Percentiles rank a stretch among this genome's conserved stretches.
These are phyloP conservation scores for Zasmidium citrigriseum DNA, from an alignment of 2,329 filamentous ascomycete genomes.

Conservation along the genomic window DNA sequence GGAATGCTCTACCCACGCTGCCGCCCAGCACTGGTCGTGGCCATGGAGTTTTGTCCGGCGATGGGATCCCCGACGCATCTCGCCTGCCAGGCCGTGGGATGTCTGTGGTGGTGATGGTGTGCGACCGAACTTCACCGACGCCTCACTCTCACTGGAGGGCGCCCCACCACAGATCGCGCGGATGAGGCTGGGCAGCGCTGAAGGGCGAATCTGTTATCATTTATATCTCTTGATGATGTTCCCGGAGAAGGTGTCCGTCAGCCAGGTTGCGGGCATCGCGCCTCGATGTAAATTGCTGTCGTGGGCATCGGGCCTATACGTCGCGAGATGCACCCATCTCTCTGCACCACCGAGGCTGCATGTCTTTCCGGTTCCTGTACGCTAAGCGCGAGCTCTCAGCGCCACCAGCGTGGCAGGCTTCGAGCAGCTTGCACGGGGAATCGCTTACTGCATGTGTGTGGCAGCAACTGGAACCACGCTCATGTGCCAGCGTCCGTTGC, in stretches of 20 bases:
- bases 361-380: slow-evolving; percentile 20
- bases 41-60: neutral
- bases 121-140: slow-evolving; percentile 1
- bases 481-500: slow-evolving; percentile 1
- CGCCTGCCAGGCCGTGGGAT: neutral
- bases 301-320: neutral
- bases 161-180: neutral
- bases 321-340: neutral
- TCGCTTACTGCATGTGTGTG: slow-evolving; percentile 4
- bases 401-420: slow-evolving; percentile 14
- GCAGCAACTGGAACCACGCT: slow-evolving; percentile 1
- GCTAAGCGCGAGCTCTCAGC: slow-evolving; percentile 12
- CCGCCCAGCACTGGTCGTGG: neutral
- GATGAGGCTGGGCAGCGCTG: neutral
- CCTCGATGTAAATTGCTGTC: neutral
- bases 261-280: neutral
- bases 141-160: neutral
- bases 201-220: neutral
- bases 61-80: slow-evolving; percentile 1
- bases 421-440: neutral
- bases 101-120: neutral
- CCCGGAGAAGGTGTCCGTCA: neutral
- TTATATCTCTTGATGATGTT: neutral
- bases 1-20: neutral
- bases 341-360: slow-evolving; percentile 2